Conservation (phyloP, 2,329 filamentous ascomycete species). For the Daldinia sp. region DNA sequence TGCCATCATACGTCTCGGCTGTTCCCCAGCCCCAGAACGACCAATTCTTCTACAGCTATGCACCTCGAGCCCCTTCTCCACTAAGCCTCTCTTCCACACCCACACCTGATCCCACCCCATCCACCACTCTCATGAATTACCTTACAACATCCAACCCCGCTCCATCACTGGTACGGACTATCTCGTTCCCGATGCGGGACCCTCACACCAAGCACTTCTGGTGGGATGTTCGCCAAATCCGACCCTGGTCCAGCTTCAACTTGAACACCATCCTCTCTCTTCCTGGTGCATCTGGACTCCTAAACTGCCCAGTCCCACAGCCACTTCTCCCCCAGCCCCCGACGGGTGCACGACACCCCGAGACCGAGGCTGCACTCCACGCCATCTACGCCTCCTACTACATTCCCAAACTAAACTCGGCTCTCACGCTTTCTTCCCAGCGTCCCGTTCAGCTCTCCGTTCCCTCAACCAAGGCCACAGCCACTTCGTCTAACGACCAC, state of each 20-base stretch:
- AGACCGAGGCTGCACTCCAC: conserved; percentile 82
- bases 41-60: conserved; percentile 62
- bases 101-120: conserved; percentile 61
- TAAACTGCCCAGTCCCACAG: conserved; percentile 75
- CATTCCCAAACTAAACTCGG: conserved; percentile 87
- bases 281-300: conserved; percentile 77
- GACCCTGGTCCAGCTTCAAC: conserved; percentile 85
- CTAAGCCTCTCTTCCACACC: conserved; percentile 57
- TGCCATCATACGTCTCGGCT: conserved; percentile 67
- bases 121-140: conserved; percentile 81
- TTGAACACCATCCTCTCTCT: conserved; percentile 77
- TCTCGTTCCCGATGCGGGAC: conserved; percentile 76
- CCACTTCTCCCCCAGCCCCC: conserved; percentile 70
- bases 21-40: conserved; percentile 54
- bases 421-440: conserved; percentile 80
- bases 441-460: conserved; percentile 68
- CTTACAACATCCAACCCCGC: conserved; percentile 84
- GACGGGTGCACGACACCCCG: conserved; percentile 74
- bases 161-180: conserved; percentile 82
- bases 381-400: conserved; percentile 82
- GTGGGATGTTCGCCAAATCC: conserved; percentile 93
- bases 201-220: conserved; percentile 86
- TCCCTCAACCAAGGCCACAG: conserved; percentile 53
- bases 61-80: conserved; percentile 58
- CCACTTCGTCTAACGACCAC: conserved; percentile 60